Base-by-base conservation (phyloP, 192 early-diverging fungal species). In the Geosiphon pyriformis region DNA sequence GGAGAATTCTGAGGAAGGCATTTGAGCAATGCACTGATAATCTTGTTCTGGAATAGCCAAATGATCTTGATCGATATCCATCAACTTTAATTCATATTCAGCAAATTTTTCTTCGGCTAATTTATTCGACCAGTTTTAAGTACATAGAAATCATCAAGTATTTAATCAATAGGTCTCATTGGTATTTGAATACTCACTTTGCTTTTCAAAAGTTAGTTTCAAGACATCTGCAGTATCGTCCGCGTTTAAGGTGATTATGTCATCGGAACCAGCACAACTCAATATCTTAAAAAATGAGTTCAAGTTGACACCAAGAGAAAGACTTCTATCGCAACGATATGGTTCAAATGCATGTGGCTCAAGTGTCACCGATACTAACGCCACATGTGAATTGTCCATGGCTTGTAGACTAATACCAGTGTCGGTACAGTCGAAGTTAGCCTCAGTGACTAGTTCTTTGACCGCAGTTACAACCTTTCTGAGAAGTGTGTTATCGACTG, bases 331-430 rank as follows among this genome's bases (percentile, higher is more conserved):
- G 77, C 94, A 96, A 66, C 89, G 84, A 80, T 90, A 92, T 53
- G 89, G 88, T 70, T 90, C 87, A 71, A 93, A 93, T 10, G 91
- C 93, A 46, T 88, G 83, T 18, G 86, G 74, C 59, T 90, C 83
- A 53, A 96, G 82, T 61, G 94, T 77, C 51, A 97, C 83, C 32
- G 92, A 80, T 17, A 94, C 93, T 22, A 98, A 83, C 15, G 94
- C 92, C n/a, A 98, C 91, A 76, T 98, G 96, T 27, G 96, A 90
- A 83, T 90, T 94, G 80, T 98, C 95, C 96, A 99, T 99, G 61
- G 96, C 93, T 82, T 99, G 96, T 6, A 99, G 84, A 27, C 88
- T 83, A 62, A 99, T 92, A 70, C 96, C 96, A 32, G 90, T 82
- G 74, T 97, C 95, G 59, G 82, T 90, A 77, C 94, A 98, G 73